Conservation (phyloP, 495 filamentous ascomycete genomes). For the Cetradonia linearis region DNA sequence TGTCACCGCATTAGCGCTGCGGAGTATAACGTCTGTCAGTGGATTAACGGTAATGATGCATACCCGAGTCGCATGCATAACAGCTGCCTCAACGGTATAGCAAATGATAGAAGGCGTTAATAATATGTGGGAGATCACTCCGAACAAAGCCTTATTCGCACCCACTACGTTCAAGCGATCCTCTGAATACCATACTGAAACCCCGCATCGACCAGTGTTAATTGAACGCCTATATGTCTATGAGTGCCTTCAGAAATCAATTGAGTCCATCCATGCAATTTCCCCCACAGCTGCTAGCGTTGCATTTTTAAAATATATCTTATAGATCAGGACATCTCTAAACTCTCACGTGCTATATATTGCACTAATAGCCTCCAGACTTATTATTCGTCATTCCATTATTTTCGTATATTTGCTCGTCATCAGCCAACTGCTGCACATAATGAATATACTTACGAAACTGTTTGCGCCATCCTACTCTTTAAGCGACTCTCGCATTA, state of each 20-base stretch:
- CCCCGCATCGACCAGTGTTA: background rate
- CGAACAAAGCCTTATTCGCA: conserved; percentile 1
- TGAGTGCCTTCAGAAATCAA: background rate
- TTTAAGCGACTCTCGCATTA: background rate
- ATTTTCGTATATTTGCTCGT: too few relatives aligned
- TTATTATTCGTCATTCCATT: background rate
- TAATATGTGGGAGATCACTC: background rate
- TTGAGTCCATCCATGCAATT: background rate
- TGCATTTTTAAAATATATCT: background rate
- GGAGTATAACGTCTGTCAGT: background rate
- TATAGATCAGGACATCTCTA: background rate
- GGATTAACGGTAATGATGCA: background rate
- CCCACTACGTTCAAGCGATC: background rate
- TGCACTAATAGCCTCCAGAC: background rate
- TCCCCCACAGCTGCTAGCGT: background rate
- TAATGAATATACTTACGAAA: background rate
- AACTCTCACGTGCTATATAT: background rate
- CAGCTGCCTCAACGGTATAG: background rate
- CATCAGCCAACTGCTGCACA: background rate
- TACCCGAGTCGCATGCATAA: conserved; percentile 8
- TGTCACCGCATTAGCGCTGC: conserved; percentile 10
- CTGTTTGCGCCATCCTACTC: background rate
- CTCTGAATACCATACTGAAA: background rate
- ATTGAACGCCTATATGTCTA: conserved; percentile 1
- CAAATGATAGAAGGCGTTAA: background rate